A percentile compares a stretch with the other conserved stretches of the same genome.
Conservation (phyloP, 1,284 basidiomycete genomes). For the Trichosporon inkin region DNA sequence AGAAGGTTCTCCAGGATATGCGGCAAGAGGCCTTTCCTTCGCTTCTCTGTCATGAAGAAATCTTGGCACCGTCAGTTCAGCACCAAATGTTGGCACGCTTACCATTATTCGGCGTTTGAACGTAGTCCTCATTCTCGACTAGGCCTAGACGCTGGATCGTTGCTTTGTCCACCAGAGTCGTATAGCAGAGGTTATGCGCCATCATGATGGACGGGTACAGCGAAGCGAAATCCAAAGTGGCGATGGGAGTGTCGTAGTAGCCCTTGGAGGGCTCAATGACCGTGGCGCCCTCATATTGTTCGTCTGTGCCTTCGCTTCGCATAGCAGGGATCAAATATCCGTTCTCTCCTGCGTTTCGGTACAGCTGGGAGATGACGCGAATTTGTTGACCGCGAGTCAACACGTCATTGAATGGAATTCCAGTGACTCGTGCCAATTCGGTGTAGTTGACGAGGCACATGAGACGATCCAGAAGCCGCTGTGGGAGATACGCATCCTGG, state of each 20-base stretch:
- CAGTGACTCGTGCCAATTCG: conserved; percentile 93
- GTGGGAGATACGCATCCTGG: conserved; percentile 92
- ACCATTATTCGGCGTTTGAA: conserved; percentile 85
- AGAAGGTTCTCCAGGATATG: conserved; percentile 90
- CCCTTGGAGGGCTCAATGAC: conserved; percentile 93
- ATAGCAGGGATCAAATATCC: conserved; percentile 79
- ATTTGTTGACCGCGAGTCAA: conserved; percentile 89
- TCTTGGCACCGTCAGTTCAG: conserved; percentile 55
- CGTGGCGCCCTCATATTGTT: conserved; percentile 94
- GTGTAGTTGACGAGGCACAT: conserved; percentile 97
- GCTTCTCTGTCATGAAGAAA: conserved; percentile 68
- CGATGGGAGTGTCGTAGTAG: conserved; percentile 90
- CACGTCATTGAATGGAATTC: conserved; percentile 94
- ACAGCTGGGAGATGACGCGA: conserved; percentile 91
- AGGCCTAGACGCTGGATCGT: conserved; percentile 72
- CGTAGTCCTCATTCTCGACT: conserved; percentile 71
- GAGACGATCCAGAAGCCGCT: conserved; percentile 86
- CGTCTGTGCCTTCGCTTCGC: conserved; percentile 81
- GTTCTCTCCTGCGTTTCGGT: conserved; percentile 78
- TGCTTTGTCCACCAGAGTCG: conserved; percentile 73
- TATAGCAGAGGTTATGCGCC: conserved; percentile 97
- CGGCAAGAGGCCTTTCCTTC: conserved; percentile 80
- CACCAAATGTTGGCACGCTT: conserved; percentile 22
- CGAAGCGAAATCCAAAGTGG: conserved; percentile 93
- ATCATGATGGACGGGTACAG: conserved; percentile 99